phyloP scores from a whole-genome alignment of 2,329 filamentous ascomycete species.

The Torrubiella hemipterigena region DNA sequence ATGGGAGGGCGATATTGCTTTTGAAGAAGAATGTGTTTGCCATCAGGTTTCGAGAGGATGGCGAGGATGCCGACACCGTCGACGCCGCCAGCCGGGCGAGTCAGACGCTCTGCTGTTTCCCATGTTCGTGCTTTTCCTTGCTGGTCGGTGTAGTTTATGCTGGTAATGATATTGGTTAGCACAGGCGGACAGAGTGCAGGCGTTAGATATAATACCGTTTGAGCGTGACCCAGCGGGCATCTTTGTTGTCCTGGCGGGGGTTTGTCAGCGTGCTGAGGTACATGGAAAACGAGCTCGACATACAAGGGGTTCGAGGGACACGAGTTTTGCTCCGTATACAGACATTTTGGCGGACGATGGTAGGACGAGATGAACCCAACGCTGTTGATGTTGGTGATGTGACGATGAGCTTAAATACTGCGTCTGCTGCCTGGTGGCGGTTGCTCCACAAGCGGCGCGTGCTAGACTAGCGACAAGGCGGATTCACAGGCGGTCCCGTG shows the following conservation, averaged over 20 bases:
- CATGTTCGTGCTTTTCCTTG: conserved; percentile 47
- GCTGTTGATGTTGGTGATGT: no score
- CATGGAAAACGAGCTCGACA: no score
- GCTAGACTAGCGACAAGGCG: no score
- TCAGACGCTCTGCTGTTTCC: conserved; percentile 63
- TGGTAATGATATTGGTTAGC: conserved; percentile 2
- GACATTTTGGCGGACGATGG: no score
- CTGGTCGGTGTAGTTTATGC: conserved; percentile 50
- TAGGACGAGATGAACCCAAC: no score
- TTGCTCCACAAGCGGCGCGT: no score
- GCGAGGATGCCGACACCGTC: conserved; percentile 66
- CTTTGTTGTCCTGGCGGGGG: conserved; percentile 28
- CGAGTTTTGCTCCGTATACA: no score
- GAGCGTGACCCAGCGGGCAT: conserved; percentile 49
- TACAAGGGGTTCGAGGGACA: no score
- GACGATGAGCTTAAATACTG: no score
- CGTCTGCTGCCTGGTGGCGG: no score
- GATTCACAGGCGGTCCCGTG: no score
- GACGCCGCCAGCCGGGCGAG: conserved; percentile 50
- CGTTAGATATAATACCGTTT: conserved; percentile 30
- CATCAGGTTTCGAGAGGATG: conserved; percentile 44
- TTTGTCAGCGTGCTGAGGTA: no score
- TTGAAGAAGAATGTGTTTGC: conserved; percentile 48
- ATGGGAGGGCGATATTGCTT: conserved; percentile 56
- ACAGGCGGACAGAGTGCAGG: conserved; percentile 6